Evolutionary conservation across 1,284 basidiomycete species (phyloP), one percentile per base, ranked within the genome.

Genomic region (Pseudomicrostroma phylloplanum): DNA sequence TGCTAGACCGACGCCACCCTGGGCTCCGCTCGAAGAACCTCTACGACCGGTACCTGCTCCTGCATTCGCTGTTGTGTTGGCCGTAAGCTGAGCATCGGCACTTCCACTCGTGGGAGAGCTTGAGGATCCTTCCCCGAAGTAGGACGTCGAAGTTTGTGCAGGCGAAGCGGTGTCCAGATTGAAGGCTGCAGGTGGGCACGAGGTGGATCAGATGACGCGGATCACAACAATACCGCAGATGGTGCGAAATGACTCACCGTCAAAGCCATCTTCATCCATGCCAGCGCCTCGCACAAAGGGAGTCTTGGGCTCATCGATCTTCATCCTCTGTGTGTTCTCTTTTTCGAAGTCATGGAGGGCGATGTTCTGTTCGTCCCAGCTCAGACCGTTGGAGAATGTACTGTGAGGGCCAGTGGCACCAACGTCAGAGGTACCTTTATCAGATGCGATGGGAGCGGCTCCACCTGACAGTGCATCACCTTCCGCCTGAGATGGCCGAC

Each of bases 291-390:
- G 67, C n/a, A 79, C 77, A 46, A 79, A 79, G 15, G 77, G 77
- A 2, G 77, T 79, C 64, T 79, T 79, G 57, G 77, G 77, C 64
- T 79, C 77, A 56, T 79, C 77, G 53, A 79, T 76, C 57, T 67
- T 77, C 77, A 79, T 79, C n/a, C 77, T 67, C 25, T 73, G 66
- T 57, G 70, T 66, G 49, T 69, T 67, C 42, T 77, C 74, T 15
- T 72, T 66, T 55, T 78, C 69, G 54, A 74, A 69, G 58, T 79
- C 70, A 67, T 79, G 73, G 21, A 76, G 62, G 25, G 75, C 70
- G 41, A 79, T 64, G 55, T 79, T 79, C 49, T 68, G 57, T 59
- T 79, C 77, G 61, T 79, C 77, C 77, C 77, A 79, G 36, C 73
- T 71, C 23, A 79, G 66, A 40, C 69, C 70, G 40, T 40, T 26